Evolutionary conservation across 495 filamentous ascomycete species (phyloP), one percentile per base, ranked within the genome.

Genomic region (Xylaria palmicola): DNA sequence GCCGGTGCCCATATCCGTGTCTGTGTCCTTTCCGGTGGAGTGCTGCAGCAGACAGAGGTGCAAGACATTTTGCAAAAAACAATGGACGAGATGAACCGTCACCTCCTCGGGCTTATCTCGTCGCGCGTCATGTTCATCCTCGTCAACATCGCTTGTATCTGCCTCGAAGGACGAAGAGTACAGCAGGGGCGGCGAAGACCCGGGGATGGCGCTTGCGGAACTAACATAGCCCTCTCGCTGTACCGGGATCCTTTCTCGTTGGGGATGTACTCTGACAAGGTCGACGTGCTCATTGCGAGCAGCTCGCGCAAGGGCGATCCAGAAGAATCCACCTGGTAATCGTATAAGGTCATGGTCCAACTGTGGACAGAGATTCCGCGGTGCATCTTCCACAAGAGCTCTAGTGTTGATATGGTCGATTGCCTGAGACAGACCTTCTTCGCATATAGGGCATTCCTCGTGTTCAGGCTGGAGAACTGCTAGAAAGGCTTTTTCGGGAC

Each of bases 291-390:
- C 37, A 40, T 40, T 40, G 37, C 13, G 37, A 40, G 37, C 37
- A 13, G 32, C 61, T 9, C 36, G 44, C 32, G 59, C 59, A 37
- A 61, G 59, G 19, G 59, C 59, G 17, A 39, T 51, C 59, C 59
- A 61, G 48, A 61, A 61, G 48, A 54, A 61, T 19, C 59, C 59
- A 53, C 32, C 59, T 13, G 59, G 59, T 17, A 61, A 41, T 43
- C 49, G 59, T 29, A 61, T 52, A 26, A 61, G 59, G 22, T 53
- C 59, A 39, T 51, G 37, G n/a, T 61, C 59, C n/a, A 34, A 32
- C 30, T 54, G 41, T 41, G 10, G 26, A 51, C 13, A 43, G 48
- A 54, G 59, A 54, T 61, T 52, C 47, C 20, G 36, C 19, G 59
- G 59, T 20, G 40, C 24, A 17, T 45, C 29, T 41, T 41, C 54